phyloP scores from a whole-genome alignment of 345 rosid genomes.

The Melaleuca alternifolia region DNA sequence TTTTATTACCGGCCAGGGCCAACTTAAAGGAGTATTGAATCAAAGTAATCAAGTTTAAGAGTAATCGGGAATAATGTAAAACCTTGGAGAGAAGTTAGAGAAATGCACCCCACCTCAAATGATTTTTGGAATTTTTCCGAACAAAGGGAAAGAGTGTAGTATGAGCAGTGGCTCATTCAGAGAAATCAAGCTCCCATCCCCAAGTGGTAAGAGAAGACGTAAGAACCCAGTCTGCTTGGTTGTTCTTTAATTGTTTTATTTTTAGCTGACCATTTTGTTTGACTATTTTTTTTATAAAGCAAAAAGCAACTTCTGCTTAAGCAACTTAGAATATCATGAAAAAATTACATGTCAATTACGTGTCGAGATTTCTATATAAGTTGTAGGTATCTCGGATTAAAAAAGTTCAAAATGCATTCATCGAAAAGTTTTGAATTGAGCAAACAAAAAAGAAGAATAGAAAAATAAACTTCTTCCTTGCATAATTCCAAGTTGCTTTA shows the following conservation, averaged over 20 bases:
- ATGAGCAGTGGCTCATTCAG: background rate
- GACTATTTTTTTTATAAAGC: background rate
- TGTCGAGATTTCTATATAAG: background rate
- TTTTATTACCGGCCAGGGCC: background rate
- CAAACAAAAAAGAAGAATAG: background rate
- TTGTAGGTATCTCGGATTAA: background rate
- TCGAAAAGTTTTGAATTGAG: background rate
- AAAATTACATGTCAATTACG: background rate
- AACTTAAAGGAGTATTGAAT: background rate
- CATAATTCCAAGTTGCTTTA: background rate
- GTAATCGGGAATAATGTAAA: background rate
- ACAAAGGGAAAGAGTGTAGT: background rate
- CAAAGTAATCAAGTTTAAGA: background rate
- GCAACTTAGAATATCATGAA: background rate
- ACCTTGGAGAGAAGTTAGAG: background rate
- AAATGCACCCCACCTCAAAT: background rate
- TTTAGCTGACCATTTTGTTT: background rate
- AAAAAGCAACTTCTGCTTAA: background rate
- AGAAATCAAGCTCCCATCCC: background rate
- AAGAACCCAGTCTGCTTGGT: background rate
- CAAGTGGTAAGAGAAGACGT: background rate
- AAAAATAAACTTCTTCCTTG: background rate
- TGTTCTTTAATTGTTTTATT: background rate
- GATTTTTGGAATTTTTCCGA: background rate
- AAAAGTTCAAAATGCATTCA: background rate